Base-by-base conservation (phyloP, 768 basidiomycete genomes). In the Lactifluus subvellereus region DNA sequence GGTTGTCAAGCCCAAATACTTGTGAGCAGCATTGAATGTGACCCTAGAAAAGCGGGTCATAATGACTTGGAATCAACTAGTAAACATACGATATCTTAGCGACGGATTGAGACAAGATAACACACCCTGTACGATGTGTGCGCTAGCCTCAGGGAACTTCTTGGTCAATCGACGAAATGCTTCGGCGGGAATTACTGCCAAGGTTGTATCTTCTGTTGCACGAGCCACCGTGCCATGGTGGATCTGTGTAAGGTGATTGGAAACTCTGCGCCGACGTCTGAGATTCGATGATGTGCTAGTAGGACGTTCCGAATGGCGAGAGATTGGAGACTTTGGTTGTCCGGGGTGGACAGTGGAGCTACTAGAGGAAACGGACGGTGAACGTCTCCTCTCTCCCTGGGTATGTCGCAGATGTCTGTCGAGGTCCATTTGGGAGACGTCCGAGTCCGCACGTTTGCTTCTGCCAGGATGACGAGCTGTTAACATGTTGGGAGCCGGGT, bases 121-220 rank as follows among this genome's bases (percentile, higher is more conserved):
- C 71, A 40, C 70, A 86, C 94, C 93, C 83, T 95, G 92, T 0
- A 97, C 93, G 62, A 98, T 94, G 69, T 95, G 94, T 4, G 95
- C 94, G 42, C 94, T 91, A 3, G 97, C 94, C 70, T 98, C 98
- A 0, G 97, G 97, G 69, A 89, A 97, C 72, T 96, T 94, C 75
- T 95, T 92, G 3, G 96, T 98, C 45, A 99, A 77, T 54, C 94
- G 81, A 59, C 89, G 81, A 76, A 99, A 99, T 4, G 96, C 97
- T 73, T 98, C 94, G 2, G 97, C 96, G 30, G 97, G 97, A 59
- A 99, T 98, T 10, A 99, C 96, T n/a, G 96, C 97, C 20, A 99
- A 77, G 2, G 97, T 98, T 5, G 91, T 91, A 69, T 99, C 97
- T 58, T 91, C 89, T 5, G 88, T 88, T 7, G 97, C 97, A 42